Percentiles rank a stretch among this genome's conserved stretches.
phyloP scores from a whole-genome alignment of 2,329 filamentous ascomycete species.

The Ophiostoma pallidulum region DNA sequence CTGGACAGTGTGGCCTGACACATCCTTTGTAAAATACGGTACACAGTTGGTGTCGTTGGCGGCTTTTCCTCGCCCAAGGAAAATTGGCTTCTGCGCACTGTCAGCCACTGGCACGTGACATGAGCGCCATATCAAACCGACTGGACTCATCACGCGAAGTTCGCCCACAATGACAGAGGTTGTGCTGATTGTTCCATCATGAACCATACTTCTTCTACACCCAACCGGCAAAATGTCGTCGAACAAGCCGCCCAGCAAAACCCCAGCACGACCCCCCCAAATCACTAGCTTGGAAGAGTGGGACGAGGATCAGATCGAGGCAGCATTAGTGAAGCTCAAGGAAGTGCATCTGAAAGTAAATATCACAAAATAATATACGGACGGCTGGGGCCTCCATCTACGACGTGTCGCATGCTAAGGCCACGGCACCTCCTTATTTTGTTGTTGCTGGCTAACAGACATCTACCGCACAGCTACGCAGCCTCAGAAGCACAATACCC shows the following conservation, averaged over 20 bases:
- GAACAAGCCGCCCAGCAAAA: slow-evolving; percentile 7
- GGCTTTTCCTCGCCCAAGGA: not conserved
- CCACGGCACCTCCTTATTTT: too few species aligned
- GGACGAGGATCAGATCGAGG: slow-evolving; percentile 41
- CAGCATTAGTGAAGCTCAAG: slow-evolving; percentile 41
- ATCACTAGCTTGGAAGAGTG: slow-evolving; percentile 24
- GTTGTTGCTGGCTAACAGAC: not conserved
- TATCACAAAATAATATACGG: not conserved
- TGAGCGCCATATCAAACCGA: slow-evolving; percentile 1
- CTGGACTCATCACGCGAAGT: too few species aligned
- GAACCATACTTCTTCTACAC: not conserved
- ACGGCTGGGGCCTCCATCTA: too few species aligned
- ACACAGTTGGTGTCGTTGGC: too few species aligned
- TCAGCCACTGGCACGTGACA: slow-evolving; percentile 7
- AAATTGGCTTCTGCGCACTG: not conserved
- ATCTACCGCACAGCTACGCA: slow-evolving; percentile 30
- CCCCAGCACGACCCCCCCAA: not conserved
- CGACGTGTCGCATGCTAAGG: too few species aligned
- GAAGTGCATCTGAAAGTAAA: slow-evolving; percentile 46
- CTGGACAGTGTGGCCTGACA: slow-evolving; percentile 18
- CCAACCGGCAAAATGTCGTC: slow-evolving; percentile 10
- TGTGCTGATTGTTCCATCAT: too few species aligned
- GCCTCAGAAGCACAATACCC: slow-evolving; percentile 39
- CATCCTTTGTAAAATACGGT: slow-evolving; percentile 18
- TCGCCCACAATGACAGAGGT: too few species aligned